Conservation (phyloP, 2,329 filamentous ascomycete genomes). For the Colletotrichum lini region DNA sequence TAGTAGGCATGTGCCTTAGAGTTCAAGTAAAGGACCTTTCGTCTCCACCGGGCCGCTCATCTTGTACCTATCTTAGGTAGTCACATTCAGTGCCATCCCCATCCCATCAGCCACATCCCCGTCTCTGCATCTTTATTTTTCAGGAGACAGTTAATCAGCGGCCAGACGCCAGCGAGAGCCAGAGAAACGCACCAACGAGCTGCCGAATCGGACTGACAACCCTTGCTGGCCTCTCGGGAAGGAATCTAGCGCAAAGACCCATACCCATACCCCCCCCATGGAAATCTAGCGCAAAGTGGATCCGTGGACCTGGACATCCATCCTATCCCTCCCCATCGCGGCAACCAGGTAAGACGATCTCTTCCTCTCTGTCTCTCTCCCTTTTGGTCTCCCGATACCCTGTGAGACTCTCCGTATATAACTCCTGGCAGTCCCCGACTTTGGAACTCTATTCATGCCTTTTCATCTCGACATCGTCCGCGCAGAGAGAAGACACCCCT, state of each 20-base stretch:
- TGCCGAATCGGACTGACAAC: conserved; percentile 17
- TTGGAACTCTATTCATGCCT: not conserved
- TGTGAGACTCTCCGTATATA: conserved; percentile 28
- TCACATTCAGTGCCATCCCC: no score
- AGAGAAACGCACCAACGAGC: not conserved
- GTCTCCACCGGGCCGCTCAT: no score
- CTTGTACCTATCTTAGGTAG: no score
- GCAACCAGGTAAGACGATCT: conserved; percentile 4
- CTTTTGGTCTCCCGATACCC: not conserved
- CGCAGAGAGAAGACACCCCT: not conserved
- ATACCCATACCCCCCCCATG: conserved; percentile 9
- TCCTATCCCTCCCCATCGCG: not conserved
- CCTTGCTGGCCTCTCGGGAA: conserved; percentile 33
- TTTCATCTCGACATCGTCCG: conserved; percentile 16
- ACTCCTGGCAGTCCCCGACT: not conserved
- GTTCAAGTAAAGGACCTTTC: conserved; percentile 10
- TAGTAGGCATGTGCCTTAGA: not conserved
- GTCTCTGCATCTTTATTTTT: not conserved
- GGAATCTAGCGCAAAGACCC: conserved; percentile 16
- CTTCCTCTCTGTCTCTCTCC: not conserved
- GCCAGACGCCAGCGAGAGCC: not conserved
- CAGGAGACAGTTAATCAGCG: not conserved
- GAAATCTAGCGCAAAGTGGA: conserved; percentile 34
- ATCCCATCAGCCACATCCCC: conserved; percentile 9
- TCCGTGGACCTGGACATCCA: not conserved